Conservation (phyloP, 768 basidiomycete genomes). For the Termitomyces sp. region DNA sequence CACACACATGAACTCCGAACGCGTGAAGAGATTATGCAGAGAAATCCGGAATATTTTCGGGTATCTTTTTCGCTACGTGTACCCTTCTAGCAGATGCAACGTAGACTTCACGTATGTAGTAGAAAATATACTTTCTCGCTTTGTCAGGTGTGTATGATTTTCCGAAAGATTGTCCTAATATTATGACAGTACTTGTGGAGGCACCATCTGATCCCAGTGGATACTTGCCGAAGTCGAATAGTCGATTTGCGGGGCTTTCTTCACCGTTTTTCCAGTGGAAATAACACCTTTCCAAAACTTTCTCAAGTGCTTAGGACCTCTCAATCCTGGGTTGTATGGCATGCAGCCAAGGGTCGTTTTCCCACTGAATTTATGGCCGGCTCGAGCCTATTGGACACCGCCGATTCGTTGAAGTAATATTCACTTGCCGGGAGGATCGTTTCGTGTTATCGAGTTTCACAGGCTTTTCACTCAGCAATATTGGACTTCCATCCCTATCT, state of each 20-base stretch:
- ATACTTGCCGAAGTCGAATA: background rate
- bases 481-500: constrained; percentile 1
- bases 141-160: background rate
- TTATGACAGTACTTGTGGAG: background rate
- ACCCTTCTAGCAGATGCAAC: background rate
- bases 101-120: background rate
- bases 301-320: background rate
- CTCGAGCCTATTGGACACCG: background rate
- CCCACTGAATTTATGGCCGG: background rate
- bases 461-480: background rate
- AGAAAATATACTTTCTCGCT: background rate
- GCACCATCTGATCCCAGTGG: too few species aligned
- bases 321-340: background rate
- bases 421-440: background rate
- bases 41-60: constrained; percentile 5
- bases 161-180: background rate
- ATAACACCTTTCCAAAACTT: background rate
- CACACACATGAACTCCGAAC: background rate
- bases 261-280: background rate
- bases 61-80: background rate
- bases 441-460: background rate
- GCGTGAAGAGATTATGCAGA: background rate
- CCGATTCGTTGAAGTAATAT: background rate
- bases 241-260: background rate
- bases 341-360: too few species aligned